Base-by-base conservation (phyloP, 495 filamentous ascomycete genomes). In the Neurospora sp. region DNA sequence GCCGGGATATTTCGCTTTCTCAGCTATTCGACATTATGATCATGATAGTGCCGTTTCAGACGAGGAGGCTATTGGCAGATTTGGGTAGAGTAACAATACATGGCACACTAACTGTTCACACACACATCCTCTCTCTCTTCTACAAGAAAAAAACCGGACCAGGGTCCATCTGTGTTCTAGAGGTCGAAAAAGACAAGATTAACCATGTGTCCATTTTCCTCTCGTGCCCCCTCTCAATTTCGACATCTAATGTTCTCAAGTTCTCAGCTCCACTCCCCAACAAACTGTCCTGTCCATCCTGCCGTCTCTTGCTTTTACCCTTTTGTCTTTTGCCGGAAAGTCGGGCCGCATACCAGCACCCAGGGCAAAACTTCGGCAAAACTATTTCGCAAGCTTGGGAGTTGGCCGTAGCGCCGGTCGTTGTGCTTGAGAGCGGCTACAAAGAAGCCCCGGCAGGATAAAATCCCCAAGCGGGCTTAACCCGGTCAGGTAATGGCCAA, bases 311-410 rank as follows among this genome's bases (percentile, higher is more conserved):
- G 53, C 53, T 61, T 61, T 61, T 61, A 61, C 27, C 53, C 53
- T 61, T 61, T 61, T 61, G 53, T 61, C 27, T 16, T 61, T 61
- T 8, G 7, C 27, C 53, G 53, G 53, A 61, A 35, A 35, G 53
- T 18, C 53, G 27, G 53, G 53, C 53, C 53, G 53, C 27, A 16
- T 61, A 61, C 53, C 53, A 61, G 12, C 53, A 61, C 3, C 27
- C 53, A 61, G 22, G 53, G 53, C 53, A 31, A 48, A 70, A 48
- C 69, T 44, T 70, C 69, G 69, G 69, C 69, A 70, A 61, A 61
- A 61, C 53, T 61, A 16, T 61, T 35, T 61, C 14, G 22, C 14
- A 35, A 18, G 6, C 14, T 31, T 35, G 14, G 53, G 11, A 27
- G 53, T 61, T 61, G 22, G 53, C 53, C 53, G 27, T 18, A 61